A percentile compares a stretch with the other conserved stretches of the same genome.
Evolutionary conservation across 176 grass and related monocot species (phyloP).

Genomic region (Aegilops umbellulata): DNA sequence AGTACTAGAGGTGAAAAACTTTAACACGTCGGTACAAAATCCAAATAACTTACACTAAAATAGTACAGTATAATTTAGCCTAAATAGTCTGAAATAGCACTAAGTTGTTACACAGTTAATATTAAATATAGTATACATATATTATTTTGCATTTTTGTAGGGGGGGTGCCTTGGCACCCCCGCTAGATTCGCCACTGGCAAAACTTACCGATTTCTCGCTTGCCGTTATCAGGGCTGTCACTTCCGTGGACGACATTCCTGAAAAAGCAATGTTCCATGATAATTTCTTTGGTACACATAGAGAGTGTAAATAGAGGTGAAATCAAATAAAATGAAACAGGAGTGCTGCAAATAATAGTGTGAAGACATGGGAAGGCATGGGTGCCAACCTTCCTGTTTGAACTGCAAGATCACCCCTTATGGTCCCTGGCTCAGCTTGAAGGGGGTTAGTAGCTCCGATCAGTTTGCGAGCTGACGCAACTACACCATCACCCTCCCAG

Average conservation of each 20-base stretch:
- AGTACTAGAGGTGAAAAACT: no score
- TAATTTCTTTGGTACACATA: neutral
- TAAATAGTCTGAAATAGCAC: no score
- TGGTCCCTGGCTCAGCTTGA: constrained; percentile 95
- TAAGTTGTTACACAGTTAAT: no score
- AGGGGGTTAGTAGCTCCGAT: constrained; percentile 94
- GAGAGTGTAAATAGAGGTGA: neutral
- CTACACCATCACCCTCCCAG: constrained; percentile 87
- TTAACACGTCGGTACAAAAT: no score
- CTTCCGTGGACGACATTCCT: constrained; percentile 99
- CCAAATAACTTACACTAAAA: no score
- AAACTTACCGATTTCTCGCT: constrained; percentile 73
- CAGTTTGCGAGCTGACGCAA: constrained; percentile 91
- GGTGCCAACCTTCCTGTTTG: constrained; percentile 82
- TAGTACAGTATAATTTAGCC: no score
- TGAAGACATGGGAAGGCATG: constrained; percentile 9
- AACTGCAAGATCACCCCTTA: constrained; percentile 91
- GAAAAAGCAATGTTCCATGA: constrained; percentile 34
- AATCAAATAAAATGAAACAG: neutral
- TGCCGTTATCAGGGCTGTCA: constrained; percentile 90
- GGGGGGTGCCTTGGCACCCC: no score
- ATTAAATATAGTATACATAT: no score
- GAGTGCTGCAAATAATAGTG: neutral
- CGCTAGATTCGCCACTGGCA: neutral
- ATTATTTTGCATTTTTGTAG: no score